phyloP scores from a whole-genome alignment of 73 alveolate species.

The Stentor coeruleus region DNA sequence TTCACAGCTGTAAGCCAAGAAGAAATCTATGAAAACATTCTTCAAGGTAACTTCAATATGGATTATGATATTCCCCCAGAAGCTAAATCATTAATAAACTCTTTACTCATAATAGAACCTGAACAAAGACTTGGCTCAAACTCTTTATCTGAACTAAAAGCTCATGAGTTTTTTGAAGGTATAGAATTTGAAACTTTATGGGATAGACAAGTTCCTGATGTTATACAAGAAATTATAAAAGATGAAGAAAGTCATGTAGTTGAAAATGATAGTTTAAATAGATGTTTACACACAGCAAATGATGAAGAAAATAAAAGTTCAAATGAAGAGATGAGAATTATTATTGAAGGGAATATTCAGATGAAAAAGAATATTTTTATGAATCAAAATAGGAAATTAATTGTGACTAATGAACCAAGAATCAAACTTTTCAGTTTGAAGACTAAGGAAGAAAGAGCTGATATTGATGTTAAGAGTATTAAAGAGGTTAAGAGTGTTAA shows the following conservation, averaged over 20 bases:
- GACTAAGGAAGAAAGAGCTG: slow-evolving; percentile 32
- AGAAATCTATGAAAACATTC: slow-evolving; percentile 33
- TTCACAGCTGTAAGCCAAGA: slow-evolving; percentile 39
- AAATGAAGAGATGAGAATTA: neutral
- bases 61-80: slow-evolving; percentile 25
- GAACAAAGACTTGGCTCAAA: slow-evolving; percentile 27
- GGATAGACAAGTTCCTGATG: too few species aligned
- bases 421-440: neutral
- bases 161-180: neutral
- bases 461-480: too few species aligned
- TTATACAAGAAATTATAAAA: too few species aligned
- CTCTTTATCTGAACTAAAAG: neutral
- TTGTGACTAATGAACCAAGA: slow-evolving; percentile 44
- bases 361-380: slow-evolving; percentile 16
- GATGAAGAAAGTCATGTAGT: too few species aligned
- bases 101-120: slow-evolving; percentile 29
- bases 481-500: too few species aligned
- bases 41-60: slow-evolving; percentile 21
- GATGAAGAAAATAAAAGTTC: neutral
- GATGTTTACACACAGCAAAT: neutral
- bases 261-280: too few species aligned
- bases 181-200: neutral
- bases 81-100: slow-evolving; percentile 30
- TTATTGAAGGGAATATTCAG: neutral
- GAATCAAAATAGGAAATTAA: slow-evolving; percentile 23